Conservation (phyloP, 306 rosid species). For the Coriaria nepalensis region DNA sequence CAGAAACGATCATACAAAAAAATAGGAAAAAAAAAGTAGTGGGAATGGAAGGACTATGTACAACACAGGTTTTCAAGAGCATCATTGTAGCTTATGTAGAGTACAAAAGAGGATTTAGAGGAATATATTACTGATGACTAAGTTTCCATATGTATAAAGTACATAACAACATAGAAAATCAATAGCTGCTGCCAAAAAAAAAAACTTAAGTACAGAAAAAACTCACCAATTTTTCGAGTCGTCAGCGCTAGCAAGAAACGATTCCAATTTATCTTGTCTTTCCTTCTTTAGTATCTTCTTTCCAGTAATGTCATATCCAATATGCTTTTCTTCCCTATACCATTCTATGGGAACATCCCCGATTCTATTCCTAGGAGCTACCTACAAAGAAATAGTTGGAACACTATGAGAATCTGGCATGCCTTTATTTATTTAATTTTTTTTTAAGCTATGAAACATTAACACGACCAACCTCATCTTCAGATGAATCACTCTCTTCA, state of each 20-base stretch:
- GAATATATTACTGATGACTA: too few relatives aligned
- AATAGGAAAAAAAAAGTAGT: too few relatives aligned
- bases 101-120: too few relatives aligned
- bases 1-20: too few relatives aligned
- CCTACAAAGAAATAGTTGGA: slow-evolving; percentile 25
- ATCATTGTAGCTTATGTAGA: too few relatives aligned
- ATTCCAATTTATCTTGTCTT: slow-evolving; percentile 55
- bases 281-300: slow-evolving; percentile 73
- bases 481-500: slow-evolving; percentile 88
- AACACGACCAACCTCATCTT: slow-evolving; percentile 61
- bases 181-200: not conserved
- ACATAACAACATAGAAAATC: not conserved
- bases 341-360: slow-evolving; percentile 84
- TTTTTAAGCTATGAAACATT: too few relatives aligned
- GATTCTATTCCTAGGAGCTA: slow-evolving; percentile 67
- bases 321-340: slow-evolving; percentile 77
- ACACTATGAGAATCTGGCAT: too few relatives aligned
- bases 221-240: slow-evolving; percentile 76
- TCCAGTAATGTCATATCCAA: slow-evolving; percentile 78
- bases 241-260: slow-evolving; percentile 68
- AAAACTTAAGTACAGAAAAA: not conserved
- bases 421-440: too few relatives aligned
- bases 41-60: too few relatives aligned
- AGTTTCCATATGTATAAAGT: not conserved
- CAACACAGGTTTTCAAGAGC: too few relatives aligned